These are phyloP conservation scores for Lachnellula cervina DNA, from an alignment of 2,329 filamentous ascomycete species.

Conservation along the genomic window DNA sequence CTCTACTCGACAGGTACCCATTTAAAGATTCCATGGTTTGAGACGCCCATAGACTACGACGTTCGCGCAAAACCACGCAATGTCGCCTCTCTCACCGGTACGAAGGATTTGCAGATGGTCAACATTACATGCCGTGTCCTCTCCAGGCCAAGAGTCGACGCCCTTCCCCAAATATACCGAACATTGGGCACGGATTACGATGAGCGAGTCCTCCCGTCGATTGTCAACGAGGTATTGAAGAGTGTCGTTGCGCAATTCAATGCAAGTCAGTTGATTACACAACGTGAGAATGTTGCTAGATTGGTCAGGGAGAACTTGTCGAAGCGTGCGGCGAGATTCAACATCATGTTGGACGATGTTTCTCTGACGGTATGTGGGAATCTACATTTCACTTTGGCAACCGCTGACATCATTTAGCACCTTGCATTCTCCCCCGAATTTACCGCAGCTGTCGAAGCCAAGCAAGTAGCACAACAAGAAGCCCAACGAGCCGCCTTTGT, in stretches of 20 bases:
- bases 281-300: constrained; percentile 92
- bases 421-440: constrained; percentile 71
- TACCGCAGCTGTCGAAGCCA: constrained; percentile 67
- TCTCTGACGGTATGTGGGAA: constrained; percentile 77
- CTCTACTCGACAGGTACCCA: constrained; percentile 67
- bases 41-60: constrained; percentile 94
- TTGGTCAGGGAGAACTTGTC: constrained; percentile 92
- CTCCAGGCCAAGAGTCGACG: constrained; percentile 79
- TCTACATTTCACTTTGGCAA: background rate
- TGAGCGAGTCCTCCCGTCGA: constrained; percentile 91
- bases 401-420: constrained; percentile 43
- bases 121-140: constrained; percentile 99
- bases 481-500: constrained; percentile 95
- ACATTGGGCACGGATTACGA: constrained; percentile 95
- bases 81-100: constrained; percentile 93
- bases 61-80: constrained; percentile 97
- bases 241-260: constrained; percentile 99
- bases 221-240: constrained; percentile 98
- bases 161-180: constrained; percentile 93
- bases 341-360: constrained; percentile 95
- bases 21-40: constrained; percentile 91
- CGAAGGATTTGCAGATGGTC: constrained; percentile 99
- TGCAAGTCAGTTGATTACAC: constrained; percentile 94
- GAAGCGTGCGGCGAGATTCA: constrained; percentile 87
- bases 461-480: constrained; percentile 80